Conservation (phyloP, 768 basidiomycete species). For the Tulasnella calospora region DNA sequence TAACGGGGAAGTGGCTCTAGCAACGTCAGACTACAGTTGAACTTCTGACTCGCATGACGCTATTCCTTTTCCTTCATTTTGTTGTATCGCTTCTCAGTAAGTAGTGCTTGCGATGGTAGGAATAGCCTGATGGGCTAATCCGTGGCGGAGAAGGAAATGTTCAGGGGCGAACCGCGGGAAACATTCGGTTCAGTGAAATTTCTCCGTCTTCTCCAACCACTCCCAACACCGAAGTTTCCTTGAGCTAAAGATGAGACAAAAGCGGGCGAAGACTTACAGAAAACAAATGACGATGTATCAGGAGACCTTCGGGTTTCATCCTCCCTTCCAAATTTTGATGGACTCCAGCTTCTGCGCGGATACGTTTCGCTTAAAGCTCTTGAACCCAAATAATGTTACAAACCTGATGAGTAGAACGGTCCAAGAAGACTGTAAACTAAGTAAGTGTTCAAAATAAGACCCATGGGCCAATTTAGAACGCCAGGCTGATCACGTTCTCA, state of each 20-base stretch:
- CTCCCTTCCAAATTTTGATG: slow-evolving; percentile 91
- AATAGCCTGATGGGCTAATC: no score
- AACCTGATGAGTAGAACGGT: slow-evolving; percentile 72
- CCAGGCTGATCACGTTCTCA: slow-evolving; percentile 34
- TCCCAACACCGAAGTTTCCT: not conserved
- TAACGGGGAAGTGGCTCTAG: no score
- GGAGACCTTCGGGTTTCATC: slow-evolving; percentile 81
- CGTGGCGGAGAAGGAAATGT: not conserved
- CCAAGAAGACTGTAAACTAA: slow-evolving; percentile 85
- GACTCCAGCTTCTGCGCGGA: slow-evolving; percentile 79
- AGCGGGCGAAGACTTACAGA: slow-evolving; percentile 88
- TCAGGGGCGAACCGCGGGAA: slow-evolving; percentile 1
- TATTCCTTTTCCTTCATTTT: no score
- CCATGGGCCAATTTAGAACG: slow-evolving; percentile 28
- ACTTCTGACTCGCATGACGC: not conserved
- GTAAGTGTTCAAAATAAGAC: slow-evolving; percentile 64
- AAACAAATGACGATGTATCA: slow-evolving; percentile 91
- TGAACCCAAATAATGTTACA: not conserved
- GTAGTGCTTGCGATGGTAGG: no score
- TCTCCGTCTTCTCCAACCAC: not conserved
- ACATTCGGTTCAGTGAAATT: not conserved
- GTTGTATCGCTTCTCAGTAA: not conserved
- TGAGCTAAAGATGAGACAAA: slow-evolving; percentile 70
- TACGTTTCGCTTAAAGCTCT: slow-evolving; percentile 39
- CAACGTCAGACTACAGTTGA: not conserved